Evolutionary conservation across 805 yeast genomes (phyloP).

Genomic region (Candida germanica): DNA sequence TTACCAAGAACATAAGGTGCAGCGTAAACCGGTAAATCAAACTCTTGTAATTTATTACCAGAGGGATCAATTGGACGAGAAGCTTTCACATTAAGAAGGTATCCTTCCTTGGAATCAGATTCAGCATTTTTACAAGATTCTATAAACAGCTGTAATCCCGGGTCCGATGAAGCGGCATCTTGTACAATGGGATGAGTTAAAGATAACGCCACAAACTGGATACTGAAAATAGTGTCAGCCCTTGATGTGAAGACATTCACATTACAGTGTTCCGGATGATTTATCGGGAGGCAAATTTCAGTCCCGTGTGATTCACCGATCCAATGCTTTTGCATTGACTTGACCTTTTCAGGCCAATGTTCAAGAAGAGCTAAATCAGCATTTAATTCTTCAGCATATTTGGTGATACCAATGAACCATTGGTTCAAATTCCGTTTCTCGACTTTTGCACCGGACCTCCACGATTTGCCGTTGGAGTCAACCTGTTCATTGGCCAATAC

Average conservation of each 20-base stretch:
- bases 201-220: conserved; percentile 79
- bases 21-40: conserved; percentile 67
- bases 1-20: conserved; percentile 86
- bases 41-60: conserved; percentile 14
- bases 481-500: conserved; percentile 96
- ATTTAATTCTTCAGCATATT: conserved; percentile 66
- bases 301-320: conserved; percentile 86
- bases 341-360: conserved; percentile 88
- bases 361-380: conserved; percentile 59
- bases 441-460: conserved; percentile 96
- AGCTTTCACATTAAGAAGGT: conserved; percentile 43
- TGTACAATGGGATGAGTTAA: conserved; percentile 61
- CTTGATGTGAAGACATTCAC: conserved; percentile 74
- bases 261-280: conserved; percentile 23
- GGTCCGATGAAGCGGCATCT: conserved; percentile 34
- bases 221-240: conserved; percentile 82
- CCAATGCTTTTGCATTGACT: conserved; percentile 91
- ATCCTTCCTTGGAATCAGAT: conserved; percentile 51
- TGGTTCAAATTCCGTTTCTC: conserved; percentile 80
- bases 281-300: conserved; percentile 51
- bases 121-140: conserved; percentile 41
- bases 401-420: conserved; percentile 92
- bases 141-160: conserved; percentile 47
- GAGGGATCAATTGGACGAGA: conserved; percentile 56
- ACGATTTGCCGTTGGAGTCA: conserved; percentile 82